Conservation (phyloP, 345 rosid genomes). For the Viola odorata region DNA sequence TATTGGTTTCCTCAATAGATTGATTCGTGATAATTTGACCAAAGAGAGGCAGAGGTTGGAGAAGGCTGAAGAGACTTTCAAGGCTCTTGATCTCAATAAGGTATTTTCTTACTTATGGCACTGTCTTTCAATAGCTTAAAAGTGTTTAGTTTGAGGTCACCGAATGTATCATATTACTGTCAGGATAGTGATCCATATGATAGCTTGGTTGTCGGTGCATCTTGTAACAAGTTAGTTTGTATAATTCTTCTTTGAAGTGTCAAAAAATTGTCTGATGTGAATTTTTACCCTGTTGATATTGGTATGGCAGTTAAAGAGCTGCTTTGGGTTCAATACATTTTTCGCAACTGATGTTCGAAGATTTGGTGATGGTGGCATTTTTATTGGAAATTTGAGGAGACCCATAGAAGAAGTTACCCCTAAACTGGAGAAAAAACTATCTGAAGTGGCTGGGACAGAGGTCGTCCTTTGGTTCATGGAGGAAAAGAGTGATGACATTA, state of each 20-base stretch:
- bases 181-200: too few relatives aligned
- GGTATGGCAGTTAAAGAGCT: slow-evolving; percentile 64
- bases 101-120: slow-evolving; percentile 24
- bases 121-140: background rate
- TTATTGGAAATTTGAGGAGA: slow-evolving; percentile 71
- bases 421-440: slow-evolving; percentile 68
- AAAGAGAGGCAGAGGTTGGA: slow-evolving; percentile 79
- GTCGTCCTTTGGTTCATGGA: slow-evolving; percentile 95
- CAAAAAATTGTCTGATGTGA: background rate
- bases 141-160: background rate
- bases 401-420: slow-evolving; percentile 82
- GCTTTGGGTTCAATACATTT: slow-evolving; percentile 83
- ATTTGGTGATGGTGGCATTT: slow-evolving; percentile 95
- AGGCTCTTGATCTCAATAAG: slow-evolving; percentile 92
- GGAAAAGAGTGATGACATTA: slow-evolving; percentile 68
- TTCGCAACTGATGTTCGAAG: slow-evolving; percentile 88
- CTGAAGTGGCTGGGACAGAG: slow-evolving; percentile 81
- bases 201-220: too few relatives aligned
- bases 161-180: too few relatives aligned
- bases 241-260: too few relatives aligned
- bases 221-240: too few relatives aligned
- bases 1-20: slow-evolving; percentile 44
- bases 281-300: slow-evolving; percentile 14
- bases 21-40: slow-evolving; percentile 54
- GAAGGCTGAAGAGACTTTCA: slow-evolving; percentile 75